A percentile compares a stretch with the other conserved stretches of the same genome.
Evolutionary conservation across 2,329 filamentous ascomycete genomes (phyloP).

Genomic region (Phialophora expanda): DNA sequence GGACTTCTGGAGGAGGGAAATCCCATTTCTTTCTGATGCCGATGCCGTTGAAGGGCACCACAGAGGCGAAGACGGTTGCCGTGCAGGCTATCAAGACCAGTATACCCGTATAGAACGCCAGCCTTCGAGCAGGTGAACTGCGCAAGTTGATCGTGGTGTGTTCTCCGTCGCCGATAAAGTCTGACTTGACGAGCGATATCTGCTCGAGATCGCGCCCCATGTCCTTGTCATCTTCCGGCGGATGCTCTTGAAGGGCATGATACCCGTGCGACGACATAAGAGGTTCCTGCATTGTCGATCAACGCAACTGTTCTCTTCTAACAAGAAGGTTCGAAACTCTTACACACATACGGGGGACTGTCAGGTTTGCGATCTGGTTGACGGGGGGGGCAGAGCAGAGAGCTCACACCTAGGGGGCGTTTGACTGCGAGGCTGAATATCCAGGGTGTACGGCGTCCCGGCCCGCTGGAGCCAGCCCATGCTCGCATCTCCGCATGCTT

Average conservation of each 20-base stretch:
- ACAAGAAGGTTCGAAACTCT: background rate
- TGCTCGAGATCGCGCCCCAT: constrained; percentile 1
- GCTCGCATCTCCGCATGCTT: constrained; percentile 8
- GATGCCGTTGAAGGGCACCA: constrained; percentile 14
- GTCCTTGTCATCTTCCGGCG: constrained; percentile 13
- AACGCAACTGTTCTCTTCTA: too few species aligned
- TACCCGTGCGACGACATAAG: background rate
- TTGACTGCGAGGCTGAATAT: background rate
- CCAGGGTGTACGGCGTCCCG: background rate
- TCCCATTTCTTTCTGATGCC: constrained; percentile 7
- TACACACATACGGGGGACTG: too few species aligned
- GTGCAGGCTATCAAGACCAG: constrained; percentile 5
- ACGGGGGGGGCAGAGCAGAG: background rate
- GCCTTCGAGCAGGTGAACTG: background rate
- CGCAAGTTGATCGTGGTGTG: background rate
- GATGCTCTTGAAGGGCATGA: background rate
- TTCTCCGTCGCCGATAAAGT: background rate
- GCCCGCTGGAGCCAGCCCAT: background rate
- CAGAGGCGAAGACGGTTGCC: constrained; percentile 9
- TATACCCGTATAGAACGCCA: constrained; percentile 5
- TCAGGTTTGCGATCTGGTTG: background rate
- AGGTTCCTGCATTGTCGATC: background rate
- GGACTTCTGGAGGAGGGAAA: constrained; percentile 7
- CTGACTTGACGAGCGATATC: constrained; percentile 4
- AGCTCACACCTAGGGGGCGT: background rate